These are phyloP conservation scores for Malassezia arunalokei DNA, from an alignment of 1,284 basidiomycete genomes.

Conservation along the genomic window DNA sequence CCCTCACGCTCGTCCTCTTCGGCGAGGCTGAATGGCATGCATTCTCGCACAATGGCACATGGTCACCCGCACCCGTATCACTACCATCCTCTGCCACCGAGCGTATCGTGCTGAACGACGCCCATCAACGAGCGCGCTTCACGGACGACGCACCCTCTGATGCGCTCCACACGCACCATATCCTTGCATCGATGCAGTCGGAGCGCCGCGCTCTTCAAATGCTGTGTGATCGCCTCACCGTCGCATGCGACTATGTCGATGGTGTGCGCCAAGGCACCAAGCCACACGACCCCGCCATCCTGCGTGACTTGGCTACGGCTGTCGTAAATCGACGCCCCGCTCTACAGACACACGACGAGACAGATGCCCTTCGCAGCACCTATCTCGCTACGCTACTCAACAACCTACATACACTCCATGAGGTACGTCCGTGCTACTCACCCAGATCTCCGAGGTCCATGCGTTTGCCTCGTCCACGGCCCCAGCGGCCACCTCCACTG, in stretches of 20 bases:
- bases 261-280: neutral
- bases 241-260: conserved; percentile 61
- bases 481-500: neutral
- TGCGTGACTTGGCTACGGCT: conserved; percentile 70
- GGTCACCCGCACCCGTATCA: neutral
- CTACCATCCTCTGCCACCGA: conserved; percentile 46
- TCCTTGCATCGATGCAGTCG: conserved; percentile 72
- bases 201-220: conserved; percentile 87
- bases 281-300: conserved; percentile 52
- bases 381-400: conserved; percentile 76
- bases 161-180: conserved; percentile 38
- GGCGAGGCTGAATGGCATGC: too few species aligned
- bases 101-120: conserved; percentile 8
- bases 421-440: conserved; percentile 51
- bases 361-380: conserved; percentile 72
- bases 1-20: too few species aligned
- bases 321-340: conserved; percentile 54
- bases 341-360: neutral
- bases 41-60: too few species aligned
- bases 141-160: neutral
- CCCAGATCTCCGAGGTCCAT: conserved; percentile 7
- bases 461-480: neutral
- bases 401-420: conserved; percentile 69
- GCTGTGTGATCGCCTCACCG: conserved; percentile 72
- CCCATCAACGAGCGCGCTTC: conserved; percentile 41